These are phyloP conservation scores for Scutellaria barbata DNA, from an alignment of 257 asterid genomes.

Conservation along the genomic window DNA sequence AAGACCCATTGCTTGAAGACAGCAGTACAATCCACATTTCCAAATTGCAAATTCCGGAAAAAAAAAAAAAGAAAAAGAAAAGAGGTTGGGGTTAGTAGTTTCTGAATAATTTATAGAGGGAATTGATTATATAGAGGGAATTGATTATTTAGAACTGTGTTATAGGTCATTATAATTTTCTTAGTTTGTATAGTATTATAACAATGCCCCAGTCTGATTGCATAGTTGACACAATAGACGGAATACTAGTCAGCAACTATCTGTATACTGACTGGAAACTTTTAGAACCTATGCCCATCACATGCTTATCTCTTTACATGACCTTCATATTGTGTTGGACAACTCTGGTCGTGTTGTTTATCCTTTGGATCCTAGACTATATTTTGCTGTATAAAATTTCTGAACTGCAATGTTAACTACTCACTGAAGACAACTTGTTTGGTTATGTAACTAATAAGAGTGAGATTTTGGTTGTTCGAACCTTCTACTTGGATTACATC, in stretches of 20 bases:
- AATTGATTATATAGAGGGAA: neutral
- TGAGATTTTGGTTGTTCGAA: constrained; percentile 1
- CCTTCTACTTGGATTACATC: neutral
- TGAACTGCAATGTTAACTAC: neutral
- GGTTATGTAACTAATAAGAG: constrained; percentile 1
- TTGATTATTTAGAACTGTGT: constrained; percentile 9
- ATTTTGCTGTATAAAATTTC: neutral
- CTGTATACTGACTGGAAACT: constrained; percentile 16
- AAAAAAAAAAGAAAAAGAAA: neutral
- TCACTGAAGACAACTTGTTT: neutral
- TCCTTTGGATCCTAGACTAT: neutral
- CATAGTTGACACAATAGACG: neutral
- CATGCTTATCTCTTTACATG: neutral
- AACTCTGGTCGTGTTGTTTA: constrained; percentile 2
- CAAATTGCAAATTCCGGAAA: no score
- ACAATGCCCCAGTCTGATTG: neutral
- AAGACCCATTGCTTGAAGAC: neutral
- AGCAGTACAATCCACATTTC: neutral
- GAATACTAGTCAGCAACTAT: neutral
- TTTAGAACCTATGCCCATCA: constrained; percentile 5
- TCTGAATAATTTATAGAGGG: neutral
- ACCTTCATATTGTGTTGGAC: constrained; percentile 22
- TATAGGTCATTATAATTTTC: constrained; percentile 13
- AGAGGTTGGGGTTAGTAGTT: neutral
- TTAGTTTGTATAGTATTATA: neutral